Conservation (phyloP, 441 rosid species). For the Oxalis stricta region DNA sequence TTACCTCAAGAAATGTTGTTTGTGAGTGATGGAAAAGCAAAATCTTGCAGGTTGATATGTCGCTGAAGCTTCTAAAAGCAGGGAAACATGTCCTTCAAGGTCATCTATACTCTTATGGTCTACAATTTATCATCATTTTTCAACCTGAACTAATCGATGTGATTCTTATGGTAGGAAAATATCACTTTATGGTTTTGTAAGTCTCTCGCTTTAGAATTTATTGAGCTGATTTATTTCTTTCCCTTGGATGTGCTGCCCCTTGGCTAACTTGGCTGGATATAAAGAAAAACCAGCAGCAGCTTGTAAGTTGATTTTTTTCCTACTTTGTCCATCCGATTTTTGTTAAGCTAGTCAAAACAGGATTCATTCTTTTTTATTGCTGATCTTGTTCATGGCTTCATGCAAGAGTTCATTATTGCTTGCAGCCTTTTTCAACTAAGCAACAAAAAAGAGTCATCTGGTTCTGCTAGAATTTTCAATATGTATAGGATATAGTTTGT, state of each 20-base stretch:
- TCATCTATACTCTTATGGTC: slow-evolving; percentile 8
- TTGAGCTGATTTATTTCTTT: slow-evolving; percentile 15
- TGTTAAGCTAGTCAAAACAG: neutral
- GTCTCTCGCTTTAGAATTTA: slow-evolving; percentile 1
- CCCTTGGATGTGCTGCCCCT: slow-evolving; percentile 18
- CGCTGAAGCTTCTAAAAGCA: slow-evolving; percentile 68
- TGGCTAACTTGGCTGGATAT: slow-evolving; percentile 32
- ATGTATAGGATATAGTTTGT: too few relatives aligned
- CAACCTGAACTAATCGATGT: too few relatives aligned
- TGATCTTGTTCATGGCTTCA: neutral
- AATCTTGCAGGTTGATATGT: slow-evolving; percentile 60
- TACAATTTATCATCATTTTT: neutral
- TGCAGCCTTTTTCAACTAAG: neutral
- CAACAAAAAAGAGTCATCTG: too few relatives aligned
- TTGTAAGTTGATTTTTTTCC: slow-evolving; percentile 75
- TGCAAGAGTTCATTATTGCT: neutral
- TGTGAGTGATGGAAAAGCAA: too few relatives aligned
- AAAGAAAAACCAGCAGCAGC: slow-evolving; percentile 96
- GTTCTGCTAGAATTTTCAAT: too few relatives aligned
- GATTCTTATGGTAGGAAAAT: too few relatives aligned
- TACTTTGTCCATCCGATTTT: slow-evolving; percentile 1
- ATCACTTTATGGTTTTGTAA: neutral
- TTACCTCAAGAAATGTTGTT: too few relatives aligned
- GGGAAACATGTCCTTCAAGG: slow-evolving; percentile 97
- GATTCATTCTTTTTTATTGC: neutral